Conservation (phyloP, 2,329 filamentous ascomycete species). For the Didymella segeticola region DNA sequence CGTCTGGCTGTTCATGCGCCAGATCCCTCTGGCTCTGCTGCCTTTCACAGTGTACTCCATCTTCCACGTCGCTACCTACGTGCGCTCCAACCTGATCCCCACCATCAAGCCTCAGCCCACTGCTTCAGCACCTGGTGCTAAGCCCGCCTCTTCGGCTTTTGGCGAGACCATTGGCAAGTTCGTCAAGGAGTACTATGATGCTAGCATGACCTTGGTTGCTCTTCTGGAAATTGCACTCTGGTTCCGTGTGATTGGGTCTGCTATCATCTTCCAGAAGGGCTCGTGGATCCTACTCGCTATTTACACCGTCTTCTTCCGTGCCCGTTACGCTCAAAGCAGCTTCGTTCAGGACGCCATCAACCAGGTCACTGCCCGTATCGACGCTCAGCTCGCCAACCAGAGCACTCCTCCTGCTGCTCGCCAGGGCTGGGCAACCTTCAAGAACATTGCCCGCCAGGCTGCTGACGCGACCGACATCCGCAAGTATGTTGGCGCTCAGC, state of each 20-base stretch:
- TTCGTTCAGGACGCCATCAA: conserved; percentile 88
- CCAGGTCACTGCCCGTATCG: conserved; percentile 75
- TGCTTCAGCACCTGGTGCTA: conserved; percentile 60
- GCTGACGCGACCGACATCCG: conserved; percentile 80
- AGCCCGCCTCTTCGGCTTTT: conserved; percentile 66
- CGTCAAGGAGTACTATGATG: conserved; percentile 97
- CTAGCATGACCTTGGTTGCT: conserved; percentile 92
- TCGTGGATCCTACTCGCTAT: conserved; percentile 86
- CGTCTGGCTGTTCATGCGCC: conserved; percentile 90
- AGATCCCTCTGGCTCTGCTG: conserved; percentile 87
- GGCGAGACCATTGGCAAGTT: conserved; percentile 88
- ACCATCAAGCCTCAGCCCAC: conserved; percentile 75
- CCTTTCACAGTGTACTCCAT: conserved; percentile 97
- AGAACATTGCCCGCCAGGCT: conserved; percentile 74
- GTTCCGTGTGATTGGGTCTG: conserved; percentile 80
- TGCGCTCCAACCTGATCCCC: conserved; percentile 90
- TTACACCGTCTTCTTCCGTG: conserved; percentile 92
- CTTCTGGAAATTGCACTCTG: conserved; percentile 87
- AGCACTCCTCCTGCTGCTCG: conserved; percentile 81
- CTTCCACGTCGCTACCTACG: conserved; percentile 98
- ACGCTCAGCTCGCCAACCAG: conserved; percentile 85
- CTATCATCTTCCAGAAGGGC: conserved; percentile 85
- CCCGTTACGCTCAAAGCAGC: conserved; percentile 85
- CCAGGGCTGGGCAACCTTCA: conserved; percentile 80
- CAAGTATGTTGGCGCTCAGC: conserved; percentile 69